Conservation (phyloP, 129 eudicot genomes). For the Tagetes erecta region DNA sequence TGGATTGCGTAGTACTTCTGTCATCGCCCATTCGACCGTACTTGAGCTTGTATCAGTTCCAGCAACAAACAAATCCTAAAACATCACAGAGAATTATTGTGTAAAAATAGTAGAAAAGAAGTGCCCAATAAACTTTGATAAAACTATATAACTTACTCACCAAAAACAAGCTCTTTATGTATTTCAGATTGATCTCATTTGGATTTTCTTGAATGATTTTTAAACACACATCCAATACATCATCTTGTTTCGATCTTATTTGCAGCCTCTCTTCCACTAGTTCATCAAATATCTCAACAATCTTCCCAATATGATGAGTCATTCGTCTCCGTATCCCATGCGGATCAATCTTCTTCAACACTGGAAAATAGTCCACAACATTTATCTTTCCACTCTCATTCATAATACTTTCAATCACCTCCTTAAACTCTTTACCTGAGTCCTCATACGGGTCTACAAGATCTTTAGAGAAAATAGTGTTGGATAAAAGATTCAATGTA, state of each 20-base stretch:
- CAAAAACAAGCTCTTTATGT: slow-evolving; percentile 28
- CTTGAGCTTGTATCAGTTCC: slow-evolving; percentile 73
- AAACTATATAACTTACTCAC: background rate
- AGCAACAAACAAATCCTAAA: slow-evolving; percentile 20
- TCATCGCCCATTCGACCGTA: slow-evolving; percentile 68
- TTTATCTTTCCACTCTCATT: slow-evolving; percentile 34
- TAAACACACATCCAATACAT: slow-evolving; percentile 26
- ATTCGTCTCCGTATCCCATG: slow-evolving; percentile 24
- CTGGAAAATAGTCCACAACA: slow-evolving; percentile 38
- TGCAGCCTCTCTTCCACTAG: slow-evolving; percentile 18
- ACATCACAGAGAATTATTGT: background rate
- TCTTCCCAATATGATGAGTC: slow-evolving; percentile 16
- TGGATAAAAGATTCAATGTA: slow-evolving; percentile 38
- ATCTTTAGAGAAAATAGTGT: slow-evolving; percentile 43
- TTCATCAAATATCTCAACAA: slow-evolving; percentile 15
- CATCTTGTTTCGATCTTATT: slow-evolving; percentile 1
- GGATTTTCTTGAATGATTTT: slow-evolving; percentile 21
- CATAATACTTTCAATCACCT: slow-evolving; percentile 23
- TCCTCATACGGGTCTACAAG: slow-evolving; percentile 33
- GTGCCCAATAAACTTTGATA: no score
- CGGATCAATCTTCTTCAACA: slow-evolving; percentile 31
- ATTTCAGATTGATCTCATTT: slow-evolving; percentile 3
- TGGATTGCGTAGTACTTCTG: slow-evolving; percentile 47
- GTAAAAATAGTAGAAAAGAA: no score
- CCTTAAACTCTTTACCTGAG: slow-evolving; percentile 37